phyloP scores from a whole-genome alignment of 495 filamentous ascomycete genomes.

The Penicillium silybi region DNA sequence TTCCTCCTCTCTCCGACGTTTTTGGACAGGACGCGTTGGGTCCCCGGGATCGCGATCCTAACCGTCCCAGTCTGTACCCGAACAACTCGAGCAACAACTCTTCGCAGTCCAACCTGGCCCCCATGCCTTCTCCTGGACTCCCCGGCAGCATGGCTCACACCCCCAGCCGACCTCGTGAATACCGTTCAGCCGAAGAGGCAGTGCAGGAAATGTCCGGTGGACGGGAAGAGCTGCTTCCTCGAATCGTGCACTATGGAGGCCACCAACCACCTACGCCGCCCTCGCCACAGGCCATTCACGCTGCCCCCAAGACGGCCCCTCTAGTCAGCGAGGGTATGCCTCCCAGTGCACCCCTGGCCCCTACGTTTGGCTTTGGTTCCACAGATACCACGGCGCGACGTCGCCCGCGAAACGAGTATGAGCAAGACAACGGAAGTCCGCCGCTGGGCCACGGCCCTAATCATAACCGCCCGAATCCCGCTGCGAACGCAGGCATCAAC shows the following conservation, averaged over 20 bases:
- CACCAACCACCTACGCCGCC: conserved; percentile 89
- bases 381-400: conserved; percentile 58
- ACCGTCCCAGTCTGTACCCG: conserved; percentile 41
- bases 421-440: conserved; percentile 63
- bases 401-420: conserved; percentile 81
- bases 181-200: conserved; percentile 92
- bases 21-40: conserved; percentile 80
- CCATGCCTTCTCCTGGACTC: conserved; percentile 67
- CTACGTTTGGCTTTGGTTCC: conserved; percentile 25
- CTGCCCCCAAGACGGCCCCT: conserved; percentile 34
- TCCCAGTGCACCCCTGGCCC: conserved; percentile 23
- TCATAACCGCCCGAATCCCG: conserved; percentile 57
- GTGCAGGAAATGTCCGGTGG: conserved; percentile 86
- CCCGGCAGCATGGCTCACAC: conserved; percentile 46
- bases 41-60: conserved; percentile 35
- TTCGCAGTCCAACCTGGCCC: conserved; percentile 66
- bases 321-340: conserved; percentile 22
- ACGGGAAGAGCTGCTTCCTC: conserved; percentile 83
- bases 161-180: conserved; percentile 71
- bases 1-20: conserved; percentile 92
- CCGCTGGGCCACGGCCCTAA: conserved; percentile 43
- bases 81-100: conserved; percentile 53
- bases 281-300: conserved; percentile 56
- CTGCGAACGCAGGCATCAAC: conserved; percentile 58
- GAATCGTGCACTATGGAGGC: conserved; percentile 91